These are phyloP conservation scores for Ogataea allantospora DNA, from an alignment of 805 yeast genomes.

Conservation along the genomic window DNA sequence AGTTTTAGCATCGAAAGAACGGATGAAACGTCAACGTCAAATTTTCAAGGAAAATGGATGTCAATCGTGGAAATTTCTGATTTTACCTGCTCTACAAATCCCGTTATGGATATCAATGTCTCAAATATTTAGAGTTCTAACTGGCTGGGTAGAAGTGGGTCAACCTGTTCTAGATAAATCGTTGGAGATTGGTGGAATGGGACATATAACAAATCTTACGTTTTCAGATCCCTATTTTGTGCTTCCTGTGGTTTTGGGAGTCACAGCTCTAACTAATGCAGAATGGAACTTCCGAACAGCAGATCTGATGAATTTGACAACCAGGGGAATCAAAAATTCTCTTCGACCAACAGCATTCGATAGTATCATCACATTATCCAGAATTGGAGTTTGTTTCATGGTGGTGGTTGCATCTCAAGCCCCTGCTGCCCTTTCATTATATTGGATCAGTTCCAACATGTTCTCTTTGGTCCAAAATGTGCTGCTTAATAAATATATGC, in stretches of 20 bases:
- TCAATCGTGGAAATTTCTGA: slow-evolving; percentile 75
- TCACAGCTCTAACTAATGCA: slow-evolving; percentile 68
- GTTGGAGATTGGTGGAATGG: slow-evolving; percentile 51
- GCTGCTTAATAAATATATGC: slow-evolving; percentile 62
- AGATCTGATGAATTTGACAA: slow-evolving; percentile 44
- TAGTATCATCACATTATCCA: slow-evolving; percentile 64
- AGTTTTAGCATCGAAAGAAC: slow-evolving; percentile 72
- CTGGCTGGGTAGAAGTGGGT: slow-evolving; percentile 56
- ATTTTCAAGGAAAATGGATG: slow-evolving; percentile 67
- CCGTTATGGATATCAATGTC: slow-evolving; percentile 87
- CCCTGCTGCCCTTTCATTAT: slow-evolving; percentile 76
- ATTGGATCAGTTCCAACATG: slow-evolving; percentile 85
- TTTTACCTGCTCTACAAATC: slow-evolving; percentile 77
- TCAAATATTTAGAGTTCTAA: slow-evolving; percentile 67
- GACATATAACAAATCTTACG: slow-evolving; percentile 62
- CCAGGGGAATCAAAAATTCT: slow-evolving; percentile 39
- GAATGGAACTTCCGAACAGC: slow-evolving; percentile 79
- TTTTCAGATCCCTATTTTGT: slow-evolving; percentile 58
- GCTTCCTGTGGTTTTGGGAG: slow-evolving; percentile 71
- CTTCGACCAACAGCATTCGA: slow-evolving; percentile 58
- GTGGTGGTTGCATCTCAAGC: slow-evolving; percentile 87
- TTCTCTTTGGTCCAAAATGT: slow-evolving; percentile 77
- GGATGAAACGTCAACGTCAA: slow-evolving; percentile 66
- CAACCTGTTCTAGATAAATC: slow-evolving; percentile 49
- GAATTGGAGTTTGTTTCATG: slow-evolving; percentile 73